Conservation (phyloP, 192 early-diverging fungal species). For the Backusella mclennaniae region DNA sequence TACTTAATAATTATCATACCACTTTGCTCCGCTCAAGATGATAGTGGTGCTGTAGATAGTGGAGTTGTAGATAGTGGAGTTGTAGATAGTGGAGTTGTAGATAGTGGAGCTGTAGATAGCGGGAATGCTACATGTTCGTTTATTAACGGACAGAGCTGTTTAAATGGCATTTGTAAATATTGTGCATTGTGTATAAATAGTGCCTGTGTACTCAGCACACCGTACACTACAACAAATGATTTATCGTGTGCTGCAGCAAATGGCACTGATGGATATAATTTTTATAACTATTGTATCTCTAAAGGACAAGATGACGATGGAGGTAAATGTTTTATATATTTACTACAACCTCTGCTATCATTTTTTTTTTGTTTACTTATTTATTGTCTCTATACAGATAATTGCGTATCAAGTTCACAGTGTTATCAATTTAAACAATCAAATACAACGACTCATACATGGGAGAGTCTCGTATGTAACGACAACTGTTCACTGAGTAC, state of each 20-base stretch:
- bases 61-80: not conserved
- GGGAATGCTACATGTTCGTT: constrained; percentile 11
- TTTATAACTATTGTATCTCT: constrained; percentile 23
- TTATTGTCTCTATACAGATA: not conserved
- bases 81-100: not conserved
- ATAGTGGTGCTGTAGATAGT: not conserved
- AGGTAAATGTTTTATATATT: not conserved
- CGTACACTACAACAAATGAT: not conserved
- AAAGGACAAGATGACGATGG: constrained; percentile 15
- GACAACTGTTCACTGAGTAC: not conserved
- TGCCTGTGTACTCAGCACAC: constrained; percentile 17
- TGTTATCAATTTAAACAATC: constrained; percentile 18
- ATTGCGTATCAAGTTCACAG: constrained; percentile 15
- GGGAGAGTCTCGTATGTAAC: constrained; percentile 16
- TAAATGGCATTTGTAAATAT: constrained; percentile 16
- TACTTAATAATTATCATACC: not conserved
- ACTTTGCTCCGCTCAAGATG: not conserved
- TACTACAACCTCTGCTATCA: too few relatives aligned
- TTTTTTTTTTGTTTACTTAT: not conserved
- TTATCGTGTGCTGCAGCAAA: constrained; percentile 5
- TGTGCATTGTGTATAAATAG: constrained; percentile 25
- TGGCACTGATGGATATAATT: constrained; percentile 3
- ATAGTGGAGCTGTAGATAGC: not conserved
- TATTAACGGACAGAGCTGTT: constrained; percentile 17
- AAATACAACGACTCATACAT: not conserved